phyloP scores from a whole-genome alignment of 768 basidiomycete genomes.

The Agaricus subrufescens region DNA sequence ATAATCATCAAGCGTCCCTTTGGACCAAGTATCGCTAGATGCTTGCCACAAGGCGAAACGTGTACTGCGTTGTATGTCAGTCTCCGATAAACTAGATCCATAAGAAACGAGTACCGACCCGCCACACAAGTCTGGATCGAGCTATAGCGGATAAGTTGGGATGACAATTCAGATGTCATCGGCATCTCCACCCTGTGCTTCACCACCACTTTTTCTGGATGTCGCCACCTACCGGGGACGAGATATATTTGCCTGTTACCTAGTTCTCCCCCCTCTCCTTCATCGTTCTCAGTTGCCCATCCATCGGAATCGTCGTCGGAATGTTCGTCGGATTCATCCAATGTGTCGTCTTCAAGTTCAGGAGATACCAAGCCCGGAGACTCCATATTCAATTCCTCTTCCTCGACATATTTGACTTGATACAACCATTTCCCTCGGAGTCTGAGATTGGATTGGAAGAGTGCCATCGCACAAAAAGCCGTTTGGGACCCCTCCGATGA shows the following conservation, averaged over 20 bases:
- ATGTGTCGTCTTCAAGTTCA: not conserved
- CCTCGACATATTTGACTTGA: not conserved
- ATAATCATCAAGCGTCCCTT: constrained; percentile 38
- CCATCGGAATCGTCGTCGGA: not conserved
- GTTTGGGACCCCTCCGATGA: not conserved
- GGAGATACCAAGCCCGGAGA: not conserved
- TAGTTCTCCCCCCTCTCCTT: not conserved
- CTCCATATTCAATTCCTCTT: not conserved
- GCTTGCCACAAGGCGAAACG: constrained; percentile 44
- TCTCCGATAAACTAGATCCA: not conserved
- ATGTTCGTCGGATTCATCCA: not conserved
- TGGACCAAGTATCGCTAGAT: constrained; percentile 34
- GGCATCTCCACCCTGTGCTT: not conserved
- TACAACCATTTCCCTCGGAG: not conserved
- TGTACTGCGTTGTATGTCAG: constrained; percentile 27
- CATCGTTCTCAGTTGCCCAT: not conserved
- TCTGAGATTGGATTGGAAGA: not conserved
- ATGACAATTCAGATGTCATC: not conserved
- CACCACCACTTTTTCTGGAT: not conserved
- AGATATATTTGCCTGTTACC: not conserved
- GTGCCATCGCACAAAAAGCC: not conserved
- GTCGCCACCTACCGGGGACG: not conserved
- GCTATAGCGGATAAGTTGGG: no score
- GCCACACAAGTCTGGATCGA: not conserved
- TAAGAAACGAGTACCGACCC: not conserved